Conservation (phyloP, 2,329 filamentous ascomycete genomes). For the Xylaria sp. region DNA sequence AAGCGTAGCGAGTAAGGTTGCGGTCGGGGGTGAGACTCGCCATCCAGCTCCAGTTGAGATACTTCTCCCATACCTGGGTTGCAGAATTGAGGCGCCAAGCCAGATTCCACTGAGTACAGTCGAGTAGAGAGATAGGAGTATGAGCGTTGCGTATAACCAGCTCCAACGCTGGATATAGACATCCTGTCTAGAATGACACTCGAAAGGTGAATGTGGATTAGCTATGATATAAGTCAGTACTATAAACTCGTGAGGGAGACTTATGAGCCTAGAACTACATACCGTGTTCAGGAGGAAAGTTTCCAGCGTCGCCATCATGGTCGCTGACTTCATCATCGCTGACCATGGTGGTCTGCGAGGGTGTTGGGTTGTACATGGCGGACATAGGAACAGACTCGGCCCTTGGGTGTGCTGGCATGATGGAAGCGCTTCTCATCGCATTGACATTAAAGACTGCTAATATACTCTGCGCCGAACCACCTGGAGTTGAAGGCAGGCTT, state of each 20-base stretch:
- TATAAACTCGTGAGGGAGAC: not conserved
- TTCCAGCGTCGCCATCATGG: slow-evolving; percentile 39
- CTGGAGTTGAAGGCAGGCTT: slow-evolving; percentile 42
- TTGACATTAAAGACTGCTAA: slow-evolving; percentile 22
- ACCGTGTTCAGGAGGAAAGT: slow-evolving; percentile 42
- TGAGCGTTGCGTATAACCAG: slow-evolving; percentile 63
- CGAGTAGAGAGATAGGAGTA: slow-evolving; percentile 68
- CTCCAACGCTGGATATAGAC: slow-evolving; percentile 48
- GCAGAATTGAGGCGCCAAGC: slow-evolving; percentile 69
- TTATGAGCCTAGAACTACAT: slow-evolving; percentile 3
- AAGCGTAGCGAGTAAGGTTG: slow-evolving; percentile 74
- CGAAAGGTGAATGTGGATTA: slow-evolving; percentile 44
- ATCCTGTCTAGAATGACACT: slow-evolving; percentile 47
- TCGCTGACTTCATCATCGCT: slow-evolving; percentile 38
- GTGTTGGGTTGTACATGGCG: slow-evolving; percentile 31
- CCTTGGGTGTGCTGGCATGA: slow-evolving; percentile 28
- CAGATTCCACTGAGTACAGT: slow-evolving; percentile 74
- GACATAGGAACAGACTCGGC: slow-evolving; percentile 39
- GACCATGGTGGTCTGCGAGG: slow-evolving; percentile 22
- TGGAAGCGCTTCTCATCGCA: slow-evolving; percentile 24
- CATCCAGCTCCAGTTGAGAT: slow-evolving; percentile 65
- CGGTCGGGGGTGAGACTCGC: slow-evolving; percentile 68
- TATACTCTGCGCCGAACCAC: slow-evolving; percentile 36
- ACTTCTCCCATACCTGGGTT: slow-evolving; percentile 69
- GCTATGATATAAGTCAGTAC: slow-evolving; percentile 36